Evolutionary conservation across 2,329 filamentous ascomycete genomes (phyloP), one percentile per base, ranked within the genome.

Genomic region (Colletotrichum lupini): DNA sequence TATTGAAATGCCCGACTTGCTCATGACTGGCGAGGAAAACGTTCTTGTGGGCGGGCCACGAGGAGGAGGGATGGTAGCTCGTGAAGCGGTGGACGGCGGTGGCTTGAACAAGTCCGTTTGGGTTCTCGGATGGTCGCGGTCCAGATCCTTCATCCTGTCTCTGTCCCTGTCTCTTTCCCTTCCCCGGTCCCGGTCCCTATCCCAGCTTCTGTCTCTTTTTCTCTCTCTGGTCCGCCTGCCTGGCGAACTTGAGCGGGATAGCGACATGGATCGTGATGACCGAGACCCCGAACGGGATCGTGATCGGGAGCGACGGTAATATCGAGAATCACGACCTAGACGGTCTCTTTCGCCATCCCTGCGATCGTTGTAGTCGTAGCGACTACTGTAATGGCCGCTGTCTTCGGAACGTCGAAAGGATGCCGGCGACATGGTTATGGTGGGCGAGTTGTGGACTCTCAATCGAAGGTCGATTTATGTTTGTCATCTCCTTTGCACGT

Each of bases 331-430:
- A 12, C 63, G 57, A 24, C 49, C 57, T 26, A 42, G 63, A 12
- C 72, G 53, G 28, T 68, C 70, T 53, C 63, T 56, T 67, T 74
- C 70, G 8, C 60, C 69, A 24, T 69, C 73, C n/a, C 69, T 65
- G 22, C 72, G 65, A 52, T 74, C 59, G 16, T 49, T 37, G 64
- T 67, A 65, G 24, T 67, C 55, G 28, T 32, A 59, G 3, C 55
- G 26, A 2, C 63, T 61, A 22, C 72, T 68, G 2, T 67, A 55
- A 7, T 74, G 68, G 7, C 75, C 75, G 9, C 73, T 65, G 30
- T 76, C 12, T 3, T 46, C 52, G 5, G 37, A n/a, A n/a, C 59
- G 65, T 59, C 68, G 24, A 46, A 52, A 49, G 9, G 19, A 49
- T 49, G 42, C 19, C 19, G 42, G 53, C 16, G 66, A 53, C 66